Conservation (phyloP, 2,329 filamentous ascomycete species). For the Pseudogymnoascus sp. region DNA sequence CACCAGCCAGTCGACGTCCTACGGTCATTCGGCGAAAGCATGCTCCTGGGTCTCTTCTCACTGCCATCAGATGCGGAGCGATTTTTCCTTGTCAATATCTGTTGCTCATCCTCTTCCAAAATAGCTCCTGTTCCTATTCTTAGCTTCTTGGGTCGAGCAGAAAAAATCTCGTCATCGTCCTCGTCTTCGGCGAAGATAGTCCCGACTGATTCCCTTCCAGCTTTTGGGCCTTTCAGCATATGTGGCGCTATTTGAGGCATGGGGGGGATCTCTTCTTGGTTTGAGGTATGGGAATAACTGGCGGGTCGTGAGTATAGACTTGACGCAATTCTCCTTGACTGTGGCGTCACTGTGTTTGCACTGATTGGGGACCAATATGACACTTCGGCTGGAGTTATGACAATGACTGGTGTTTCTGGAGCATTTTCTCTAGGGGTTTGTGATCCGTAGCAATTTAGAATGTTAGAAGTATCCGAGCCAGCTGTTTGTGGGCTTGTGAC, state of each 20-base stretch:
- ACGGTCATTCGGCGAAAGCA: slow-evolving; percentile 21
- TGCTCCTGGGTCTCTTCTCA: neutral
- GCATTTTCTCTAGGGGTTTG: slow-evolving; percentile 16
- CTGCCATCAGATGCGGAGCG: neutral
- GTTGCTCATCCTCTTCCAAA: slow-evolving; percentile 60
- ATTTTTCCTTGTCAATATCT: slow-evolving; percentile 25
- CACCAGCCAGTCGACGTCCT: slow-evolving; percentile 64
- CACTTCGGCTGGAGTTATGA: slow-evolving; percentile 41
- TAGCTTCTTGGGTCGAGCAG: slow-evolving; percentile 11
- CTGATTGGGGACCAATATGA: slow-evolving; percentile 25
- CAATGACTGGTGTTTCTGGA: slow-evolving; percentile 39
- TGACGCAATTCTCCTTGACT: slow-evolving; percentile 17
- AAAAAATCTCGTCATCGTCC: neutral
- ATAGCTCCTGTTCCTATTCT: slow-evolving; percentile 46
- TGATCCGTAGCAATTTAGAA: slow-evolving; percentile 18
- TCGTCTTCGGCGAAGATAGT: slow-evolving; percentile 24
- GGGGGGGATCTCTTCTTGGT: slow-evolving; percentile 42
- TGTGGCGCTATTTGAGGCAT: slow-evolving; percentile 46
- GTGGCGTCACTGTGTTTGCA: slow-evolving; percentile 11
- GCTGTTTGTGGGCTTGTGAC: slow-evolving; percentile 43
- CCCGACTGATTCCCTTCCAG: slow-evolving; percentile 23
- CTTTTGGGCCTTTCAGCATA: slow-evolving; percentile 22
- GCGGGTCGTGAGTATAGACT: slow-evolving; percentile 50
- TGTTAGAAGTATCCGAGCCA: slow-evolving; percentile 20
- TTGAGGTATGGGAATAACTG: slow-evolving; percentile 25